These are phyloP conservation scores for Fusarium protoensiforme DNA, from an alignment of 2,329 filamentous ascomycete genomes.

Conservation along the genomic window DNA sequence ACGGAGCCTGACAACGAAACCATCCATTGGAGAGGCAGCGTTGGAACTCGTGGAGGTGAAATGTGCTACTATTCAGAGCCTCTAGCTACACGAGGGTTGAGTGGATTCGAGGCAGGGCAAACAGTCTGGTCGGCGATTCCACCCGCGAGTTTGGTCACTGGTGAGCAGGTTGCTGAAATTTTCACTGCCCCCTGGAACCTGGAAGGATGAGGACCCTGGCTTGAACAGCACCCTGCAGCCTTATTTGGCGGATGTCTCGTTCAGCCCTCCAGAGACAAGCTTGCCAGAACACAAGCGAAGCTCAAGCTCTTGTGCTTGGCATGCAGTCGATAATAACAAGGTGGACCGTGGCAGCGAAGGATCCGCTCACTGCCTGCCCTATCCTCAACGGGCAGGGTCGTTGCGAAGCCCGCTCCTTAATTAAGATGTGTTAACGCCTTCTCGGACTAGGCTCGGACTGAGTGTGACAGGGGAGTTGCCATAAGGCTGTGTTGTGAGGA, in stretches of 20 bases:
- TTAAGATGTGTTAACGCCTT: not conserved
- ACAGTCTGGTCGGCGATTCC: not conserved
- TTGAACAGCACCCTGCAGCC: not conserved
- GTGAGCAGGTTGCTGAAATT: not conserved
- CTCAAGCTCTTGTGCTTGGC: not conserved
- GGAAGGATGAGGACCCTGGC: not conserved
- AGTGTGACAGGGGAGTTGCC: not conserved
- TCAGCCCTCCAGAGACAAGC: not conserved
- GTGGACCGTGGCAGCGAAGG: not conserved
- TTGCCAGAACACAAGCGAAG: not conserved
- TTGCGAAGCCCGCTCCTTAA: not conserved
- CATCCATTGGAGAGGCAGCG: not conserved
- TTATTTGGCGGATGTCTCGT: not conserved
- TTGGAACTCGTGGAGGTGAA: not conserved
- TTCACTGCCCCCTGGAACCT: not conserved
- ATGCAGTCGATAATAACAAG: not conserved
- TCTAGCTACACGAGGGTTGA: not conserved
- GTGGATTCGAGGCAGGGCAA: not conserved
- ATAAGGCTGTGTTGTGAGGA: constrained; percentile 18
- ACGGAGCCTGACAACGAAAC: not conserved
- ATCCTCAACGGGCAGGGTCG: not conserved
- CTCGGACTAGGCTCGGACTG: not conserved
- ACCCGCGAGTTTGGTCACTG: not conserved
- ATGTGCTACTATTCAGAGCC: not conserved
- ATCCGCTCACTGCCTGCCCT: not conserved